Evolutionary conservation across 1,284 basidiomycete species (phyloP).

Genomic region (Ceratobasidium theobromae): DNA sequence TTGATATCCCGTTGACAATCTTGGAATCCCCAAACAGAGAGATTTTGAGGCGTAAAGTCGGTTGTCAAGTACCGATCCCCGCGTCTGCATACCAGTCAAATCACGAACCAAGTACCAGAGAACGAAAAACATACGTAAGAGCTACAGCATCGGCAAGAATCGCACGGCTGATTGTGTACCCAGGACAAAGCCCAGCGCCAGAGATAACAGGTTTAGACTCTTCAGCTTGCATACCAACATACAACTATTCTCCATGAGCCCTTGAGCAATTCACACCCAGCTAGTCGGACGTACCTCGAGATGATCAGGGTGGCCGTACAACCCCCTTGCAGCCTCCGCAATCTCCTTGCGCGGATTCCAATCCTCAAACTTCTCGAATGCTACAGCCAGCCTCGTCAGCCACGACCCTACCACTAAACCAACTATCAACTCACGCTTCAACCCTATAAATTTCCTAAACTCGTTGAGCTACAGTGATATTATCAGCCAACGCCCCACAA

Average conservation of each 20-base stretch:
- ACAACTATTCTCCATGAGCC: neutral
- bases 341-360: slow-evolving; percentile 71
- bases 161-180: slow-evolving; percentile 82
- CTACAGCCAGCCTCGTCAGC: slow-evolving; percentile 42
- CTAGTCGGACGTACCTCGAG: slow-evolving; percentile 57
- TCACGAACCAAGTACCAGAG: neutral
- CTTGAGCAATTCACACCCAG: neutral
- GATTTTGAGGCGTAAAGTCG: slow-evolving; percentile 57
- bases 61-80: slow-evolving; percentile 77
- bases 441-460: slow-evolving; percentile 58
- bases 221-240: slow-evolving; percentile 76
- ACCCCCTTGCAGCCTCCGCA: slow-evolving; percentile 60
- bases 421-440: slow-evolving; percentile 46
- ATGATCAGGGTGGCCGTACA: slow-evolving; percentile 76
- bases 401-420: neutral
- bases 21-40: slow-evolving; percentile 43
- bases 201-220: slow-evolving; percentile 66
- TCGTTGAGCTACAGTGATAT: slow-evolving; percentile 55
- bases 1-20: slow-evolving; percentile 35
- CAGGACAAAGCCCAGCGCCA: slow-evolving; percentile 83
- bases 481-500: neutral
- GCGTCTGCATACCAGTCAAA: slow-evolving; percentile 16
- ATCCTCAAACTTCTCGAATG: slow-evolving; percentile 64
- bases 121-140: slow-evolving; percentile 50
- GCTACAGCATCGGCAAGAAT: slow-evolving; percentile 82